A percentile compares a stretch with the other conserved stretches of the same genome.
These are phyloP conservation scores for Prunella vulgaris DNA, from an alignment of 257 asterid species.

Conservation along the genomic window DNA sequence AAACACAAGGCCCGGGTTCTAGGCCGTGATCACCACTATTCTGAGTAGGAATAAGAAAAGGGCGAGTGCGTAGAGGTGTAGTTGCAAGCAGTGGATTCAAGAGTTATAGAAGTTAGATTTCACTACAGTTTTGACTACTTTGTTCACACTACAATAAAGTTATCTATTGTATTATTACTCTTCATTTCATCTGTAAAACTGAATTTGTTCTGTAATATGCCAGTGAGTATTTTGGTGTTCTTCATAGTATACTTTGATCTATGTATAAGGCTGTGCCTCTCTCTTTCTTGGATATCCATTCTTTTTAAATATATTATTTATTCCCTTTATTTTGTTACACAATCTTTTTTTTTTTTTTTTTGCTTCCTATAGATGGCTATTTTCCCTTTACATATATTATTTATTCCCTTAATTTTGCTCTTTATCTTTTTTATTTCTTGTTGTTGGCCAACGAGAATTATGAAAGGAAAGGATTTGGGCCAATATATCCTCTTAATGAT, in stretches of 20 bases:
- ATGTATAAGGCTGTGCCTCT: constrained; percentile 18
- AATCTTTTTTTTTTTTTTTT: too few species aligned
- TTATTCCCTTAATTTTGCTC: too few species aligned
- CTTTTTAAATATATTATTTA: not conserved
- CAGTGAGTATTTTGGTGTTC: constrained; percentile 24
- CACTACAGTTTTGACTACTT: constrained; percentile 33
- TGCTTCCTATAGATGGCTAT: too few species aligned
- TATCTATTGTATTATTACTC: constrained; percentile 13
- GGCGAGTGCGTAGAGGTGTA: constrained; percentile 29
- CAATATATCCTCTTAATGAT: too few species aligned
- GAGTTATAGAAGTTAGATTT: constrained; percentile 23
- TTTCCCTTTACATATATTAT: too few species aligned
- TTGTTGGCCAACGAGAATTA: too few species aligned
- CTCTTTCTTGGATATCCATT: constrained; percentile 15
- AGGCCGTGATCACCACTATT: constrained; percentile 30
- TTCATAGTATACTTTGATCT: constrained; percentile 20
- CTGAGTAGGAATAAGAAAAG: constrained; percentile 23
- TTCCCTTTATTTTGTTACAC: too few species aligned
- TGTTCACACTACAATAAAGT: constrained; percentile 20
- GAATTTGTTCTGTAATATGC: constrained; percentile 23
- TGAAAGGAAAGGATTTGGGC: too few species aligned
- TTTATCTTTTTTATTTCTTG: too few species aligned
- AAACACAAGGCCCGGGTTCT: constrained; percentile 44
- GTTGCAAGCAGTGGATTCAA: constrained; percentile 26
- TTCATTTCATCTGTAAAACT: too few species aligned